phyloP scores from a whole-genome alignment of 2,329 filamentous ascomycete genomes.

The Leptographium procerum region DNA sequence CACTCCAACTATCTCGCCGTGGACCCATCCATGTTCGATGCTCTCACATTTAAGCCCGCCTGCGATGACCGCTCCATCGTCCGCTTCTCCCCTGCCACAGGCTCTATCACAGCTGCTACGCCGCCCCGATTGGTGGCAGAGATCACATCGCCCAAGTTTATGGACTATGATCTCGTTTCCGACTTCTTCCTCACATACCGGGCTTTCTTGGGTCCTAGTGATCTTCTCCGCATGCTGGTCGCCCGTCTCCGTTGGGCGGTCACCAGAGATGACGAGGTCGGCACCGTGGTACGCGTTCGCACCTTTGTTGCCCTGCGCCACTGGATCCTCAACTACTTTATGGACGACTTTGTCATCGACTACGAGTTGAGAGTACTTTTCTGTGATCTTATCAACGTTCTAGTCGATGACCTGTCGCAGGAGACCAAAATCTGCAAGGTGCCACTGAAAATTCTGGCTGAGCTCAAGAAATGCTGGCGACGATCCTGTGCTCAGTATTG shows the following conservation, averaged over 20 bases:
- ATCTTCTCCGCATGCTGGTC: slow-evolving; percentile 74
- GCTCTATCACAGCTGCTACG: slow-evolving; percentile 77
- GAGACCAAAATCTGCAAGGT: slow-evolving; percentile 35
- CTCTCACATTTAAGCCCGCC: slow-evolving; percentile 64
- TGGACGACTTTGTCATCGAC: slow-evolving; percentile 80
- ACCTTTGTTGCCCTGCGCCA: slow-evolving; percentile 92
- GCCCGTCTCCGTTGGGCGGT: slow-evolving; percentile 82
- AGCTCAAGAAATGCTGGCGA: slow-evolving; percentile 96
- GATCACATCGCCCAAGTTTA: slow-evolving; percentile 88
- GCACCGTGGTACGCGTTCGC: slow-evolving; percentile 86
- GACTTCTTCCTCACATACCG: slow-evolving; percentile 97
- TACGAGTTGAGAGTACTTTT: slow-evolving; percentile 65
- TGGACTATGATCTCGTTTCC: slow-evolving; percentile 93
- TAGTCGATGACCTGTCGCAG: slow-evolving; percentile 43
- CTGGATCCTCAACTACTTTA: slow-evolving; percentile 97
- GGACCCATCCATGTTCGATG: slow-evolving; percentile 71
- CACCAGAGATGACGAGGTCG: slow-evolving; percentile 65
- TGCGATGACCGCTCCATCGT: slow-evolving; percentile 73
- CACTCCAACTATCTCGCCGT: slow-evolving; percentile 40
- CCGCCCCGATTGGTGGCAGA: slow-evolving; percentile 86
- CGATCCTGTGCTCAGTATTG: slow-evolving; percentile 82
- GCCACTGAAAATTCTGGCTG: slow-evolving; percentile 74
- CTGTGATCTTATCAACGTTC: slow-evolving; percentile 66
- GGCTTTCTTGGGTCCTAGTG: slow-evolving; percentile 65
- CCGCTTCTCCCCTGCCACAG: slow-evolving; percentile 59